Conservation (phyloP, 176 grass and related monocot species). For the Musa beccarii region DNA sequence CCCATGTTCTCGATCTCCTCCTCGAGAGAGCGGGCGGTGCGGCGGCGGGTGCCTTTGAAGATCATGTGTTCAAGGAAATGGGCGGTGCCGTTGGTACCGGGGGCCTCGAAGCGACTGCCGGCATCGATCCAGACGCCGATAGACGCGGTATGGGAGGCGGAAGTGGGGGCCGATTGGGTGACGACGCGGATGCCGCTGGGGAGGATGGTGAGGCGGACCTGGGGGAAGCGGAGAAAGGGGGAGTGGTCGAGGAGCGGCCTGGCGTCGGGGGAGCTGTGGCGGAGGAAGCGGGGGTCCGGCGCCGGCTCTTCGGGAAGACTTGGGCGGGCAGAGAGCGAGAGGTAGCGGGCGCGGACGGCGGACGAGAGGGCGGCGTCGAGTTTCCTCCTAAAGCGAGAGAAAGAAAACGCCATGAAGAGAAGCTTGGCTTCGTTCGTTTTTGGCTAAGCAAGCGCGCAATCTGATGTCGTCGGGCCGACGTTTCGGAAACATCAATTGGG, state of each 20-base stretch:
- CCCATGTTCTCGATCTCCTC: constrained; percentile 96
- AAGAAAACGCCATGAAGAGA: constrained; percentile 12
- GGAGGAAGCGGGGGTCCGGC: constrained; percentile 57
- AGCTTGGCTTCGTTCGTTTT: neutral
- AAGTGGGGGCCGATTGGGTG: constrained; percentile 52
- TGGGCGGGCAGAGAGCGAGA: constrained; percentile 30
- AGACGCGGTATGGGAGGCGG: constrained; percentile 60
- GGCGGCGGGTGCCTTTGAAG: constrained; percentile 83
- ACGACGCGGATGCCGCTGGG: constrained; percentile 67
- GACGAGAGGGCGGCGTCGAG: neutral
- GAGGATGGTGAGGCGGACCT: constrained; percentile 50
- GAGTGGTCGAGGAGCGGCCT: constrained; percentile 46
- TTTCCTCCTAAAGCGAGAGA: constrained; percentile 14
- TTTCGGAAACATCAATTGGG: neutral
- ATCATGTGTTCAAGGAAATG: constrained; percentile 99
- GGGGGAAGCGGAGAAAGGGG: constrained; percentile 56
- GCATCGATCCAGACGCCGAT: constrained; percentile 90
- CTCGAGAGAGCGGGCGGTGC: constrained; percentile 56
- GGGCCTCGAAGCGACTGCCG: constrained; percentile 79
- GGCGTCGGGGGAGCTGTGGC: constrained; percentile 48
- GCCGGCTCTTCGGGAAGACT: constrained; percentile 14
- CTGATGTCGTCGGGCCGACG: too few relatives aligned
- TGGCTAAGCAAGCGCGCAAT: neutral
- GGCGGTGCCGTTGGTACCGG: constrained; percentile 87
- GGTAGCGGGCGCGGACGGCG: constrained; percentile 2